Evolutionary conservation across 1,284 basidiomycete genomes (phyloP).

Genomic region (Boletellus sp.): DNA sequence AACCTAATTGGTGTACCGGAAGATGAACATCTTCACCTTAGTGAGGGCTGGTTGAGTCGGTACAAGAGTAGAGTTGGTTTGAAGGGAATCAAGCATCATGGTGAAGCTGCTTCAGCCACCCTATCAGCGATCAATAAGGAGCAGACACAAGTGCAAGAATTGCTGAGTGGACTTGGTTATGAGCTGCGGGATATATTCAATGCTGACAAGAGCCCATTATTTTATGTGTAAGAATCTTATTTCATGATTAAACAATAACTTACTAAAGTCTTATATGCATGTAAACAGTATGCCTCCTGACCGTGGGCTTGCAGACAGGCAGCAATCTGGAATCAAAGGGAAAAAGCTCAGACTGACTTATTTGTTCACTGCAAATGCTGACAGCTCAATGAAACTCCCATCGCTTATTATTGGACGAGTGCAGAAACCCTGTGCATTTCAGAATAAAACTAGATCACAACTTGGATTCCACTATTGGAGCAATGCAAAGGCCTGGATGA

Average conservation of each 20-base stretch:
- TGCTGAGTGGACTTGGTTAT: neutral
- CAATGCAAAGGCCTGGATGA: constrained; percentile 32
- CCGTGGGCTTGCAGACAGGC: neutral
- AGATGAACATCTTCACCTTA: neutral
- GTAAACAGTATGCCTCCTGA: constrained; percentile 4
- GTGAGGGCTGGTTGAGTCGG: constrained; percentile 1
- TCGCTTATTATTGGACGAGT: constrained; percentile 27
- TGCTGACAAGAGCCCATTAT: neutral
- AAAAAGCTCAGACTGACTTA: neutral
- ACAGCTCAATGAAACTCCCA: constrained; percentile 17
- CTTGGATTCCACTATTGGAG: constrained; percentile 25
- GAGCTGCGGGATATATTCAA: constrained; percentile 10
- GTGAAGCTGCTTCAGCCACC: constrained; percentile 7
- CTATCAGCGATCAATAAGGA: neutral
- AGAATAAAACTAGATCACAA: constrained; percentile 11
- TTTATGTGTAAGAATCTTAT: constrained; percentile 6
- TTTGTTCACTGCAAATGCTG: constrained; percentile 20
- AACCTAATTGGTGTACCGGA: constrained; percentile 1
- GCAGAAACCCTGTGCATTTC: constrained; percentile 20
- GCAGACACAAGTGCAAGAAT: neutral
- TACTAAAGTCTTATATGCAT: neutral
- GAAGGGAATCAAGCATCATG: constrained; percentile 1
- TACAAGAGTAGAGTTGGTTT: neutral
- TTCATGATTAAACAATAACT: neutral
- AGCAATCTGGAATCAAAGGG: neutral